Conservation (phyloP, 192 early-diverging fungal species). For the Coemansia sp. region DNA sequence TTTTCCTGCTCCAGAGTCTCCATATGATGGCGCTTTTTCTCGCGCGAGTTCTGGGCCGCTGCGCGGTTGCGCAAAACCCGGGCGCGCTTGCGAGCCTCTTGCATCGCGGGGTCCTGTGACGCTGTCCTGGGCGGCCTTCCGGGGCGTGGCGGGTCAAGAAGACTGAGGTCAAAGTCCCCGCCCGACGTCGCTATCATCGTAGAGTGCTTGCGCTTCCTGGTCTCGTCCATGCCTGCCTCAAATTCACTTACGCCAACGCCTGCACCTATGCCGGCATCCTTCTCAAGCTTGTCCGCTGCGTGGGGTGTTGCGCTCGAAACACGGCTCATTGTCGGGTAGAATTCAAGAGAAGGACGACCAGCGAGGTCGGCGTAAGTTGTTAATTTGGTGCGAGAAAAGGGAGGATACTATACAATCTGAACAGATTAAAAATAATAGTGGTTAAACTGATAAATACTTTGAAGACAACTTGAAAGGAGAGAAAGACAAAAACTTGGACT, state of each 20-base stretch:
- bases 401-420: neutral
- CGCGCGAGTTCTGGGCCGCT: conserved; percentile 80
- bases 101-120: conserved; percentile 48
- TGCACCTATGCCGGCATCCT: conserved; percentile 19
- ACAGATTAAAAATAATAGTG: neutral
- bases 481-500: neutral
- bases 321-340: conserved; percentile 3
- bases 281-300: conserved; percentile 14
- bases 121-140: conserved; percentile 41
- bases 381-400: neutral
- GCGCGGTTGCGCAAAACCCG: conserved; percentile 90
- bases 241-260: conserved; percentile 28
- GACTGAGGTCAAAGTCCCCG: conserved; percentile 42
- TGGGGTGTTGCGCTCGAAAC: neutral
- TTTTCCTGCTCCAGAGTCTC: conserved; percentile 77
- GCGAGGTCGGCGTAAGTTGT: conserved; percentile 3
- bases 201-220: conserved; percentile 49
- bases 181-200: conserved; percentile 16
- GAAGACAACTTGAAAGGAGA: neutral
- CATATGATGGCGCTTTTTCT: conserved; percentile 85
- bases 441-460: neutral
- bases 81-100: conserved; percentile 58
- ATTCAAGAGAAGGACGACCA: conserved; percentile 4
- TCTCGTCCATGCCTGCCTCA: conserved; percentile 17
- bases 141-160: conserved; percentile 43